Percentiles rank a stretch among this genome's conserved stretches.
Evolutionary conservation across 2,329 filamentous ascomycete species (phyloP).

Genomic region (Aspergillus sp.): DNA sequence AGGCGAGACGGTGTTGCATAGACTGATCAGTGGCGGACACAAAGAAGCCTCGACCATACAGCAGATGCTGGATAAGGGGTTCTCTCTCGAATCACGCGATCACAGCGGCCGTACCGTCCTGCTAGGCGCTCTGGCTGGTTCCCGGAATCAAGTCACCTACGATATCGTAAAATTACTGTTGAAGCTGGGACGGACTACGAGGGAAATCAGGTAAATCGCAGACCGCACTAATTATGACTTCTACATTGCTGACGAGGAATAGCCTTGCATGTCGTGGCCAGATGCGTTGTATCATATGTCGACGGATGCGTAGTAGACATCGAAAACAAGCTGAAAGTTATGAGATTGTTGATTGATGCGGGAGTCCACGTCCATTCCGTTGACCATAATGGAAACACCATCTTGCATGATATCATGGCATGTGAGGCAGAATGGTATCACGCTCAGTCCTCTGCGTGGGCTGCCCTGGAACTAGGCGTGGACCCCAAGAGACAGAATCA

Average conservation of each 20-base stretch:
- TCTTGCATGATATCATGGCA: neutral
- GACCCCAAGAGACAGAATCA: neutral
- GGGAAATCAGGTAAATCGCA: neutral
- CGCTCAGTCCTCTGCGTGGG: neutral
- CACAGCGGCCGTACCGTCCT: conserved; percentile 1
- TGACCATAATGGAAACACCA: neutral
- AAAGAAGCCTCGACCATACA: neutral
- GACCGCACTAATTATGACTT: neutral
- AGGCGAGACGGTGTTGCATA: conserved; percentile 3
- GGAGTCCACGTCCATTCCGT: neutral
- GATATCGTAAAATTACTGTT: too few relatives aligned
- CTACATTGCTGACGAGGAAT: too few relatives aligned
- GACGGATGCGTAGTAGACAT: neutral
- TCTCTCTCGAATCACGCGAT: conserved; percentile 8
- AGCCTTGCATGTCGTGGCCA: neutral
- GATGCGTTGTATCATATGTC: neutral
- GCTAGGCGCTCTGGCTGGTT: neutral
- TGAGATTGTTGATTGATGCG: neutral
- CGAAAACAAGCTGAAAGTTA: neutral
- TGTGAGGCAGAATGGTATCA: neutral
- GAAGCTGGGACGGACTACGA: too few relatives aligned
- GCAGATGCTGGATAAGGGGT: neutral
- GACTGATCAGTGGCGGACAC: neutral
- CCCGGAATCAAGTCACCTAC: too few relatives aligned
- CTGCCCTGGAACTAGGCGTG: neutral